Conservation (phyloP, 805 yeast genomes). For the Myxozyma kluyveri region DNA sequence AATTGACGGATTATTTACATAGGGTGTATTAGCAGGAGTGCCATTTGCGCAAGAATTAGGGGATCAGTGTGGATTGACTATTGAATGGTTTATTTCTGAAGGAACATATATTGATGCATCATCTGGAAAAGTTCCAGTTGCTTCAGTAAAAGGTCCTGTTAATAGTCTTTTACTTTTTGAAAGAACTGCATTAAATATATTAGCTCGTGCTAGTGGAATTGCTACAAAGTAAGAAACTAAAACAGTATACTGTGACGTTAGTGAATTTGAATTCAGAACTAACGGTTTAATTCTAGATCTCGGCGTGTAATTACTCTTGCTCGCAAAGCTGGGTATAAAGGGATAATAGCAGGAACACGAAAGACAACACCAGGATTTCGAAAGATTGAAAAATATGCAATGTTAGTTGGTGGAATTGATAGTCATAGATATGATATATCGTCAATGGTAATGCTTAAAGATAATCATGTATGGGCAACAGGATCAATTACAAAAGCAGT, state of each 20-base stretch:
- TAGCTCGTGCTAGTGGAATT: slow-evolving; percentile 82
- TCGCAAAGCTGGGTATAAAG: slow-evolving; percentile 64
- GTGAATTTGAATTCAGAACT: neutral
- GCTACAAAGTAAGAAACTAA: slow-evolving; percentile 56
- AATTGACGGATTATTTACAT: neutral
- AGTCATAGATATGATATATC: slow-evolving; percentile 88
- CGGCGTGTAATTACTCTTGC: slow-evolving; percentile 58
- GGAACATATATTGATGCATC: slow-evolving; percentile 57
- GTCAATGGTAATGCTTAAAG: slow-evolving; percentile 94
- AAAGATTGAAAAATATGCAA: slow-evolving; percentile 82
- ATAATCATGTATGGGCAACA: slow-evolving; percentile 88
- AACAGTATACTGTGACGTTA: neutral
- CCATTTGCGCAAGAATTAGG: slow-evolving; percentile 88
- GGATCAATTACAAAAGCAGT: slow-evolving; percentile 91
- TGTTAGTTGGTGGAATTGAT: slow-evolving; percentile 94
- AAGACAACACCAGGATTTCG: slow-evolving; percentile 97
- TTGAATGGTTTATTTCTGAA: slow-evolving; percentile 72
- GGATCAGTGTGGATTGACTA: slow-evolving; percentile 65
- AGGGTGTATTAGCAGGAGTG: slow-evolving; percentile 76
- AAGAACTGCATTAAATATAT: slow-evolving; percentile 75
- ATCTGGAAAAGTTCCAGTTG: slow-evolving; percentile 65
- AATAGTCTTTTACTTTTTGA: slow-evolving; percentile 78
- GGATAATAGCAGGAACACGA: slow-evolving; percentile 91
- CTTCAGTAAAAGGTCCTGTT: slow-evolving; percentile 76
- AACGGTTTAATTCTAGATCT: slow-evolving; percentile 38